Percentiles rank a stretch among this genome's conserved stretches.
These are phyloP conservation scores for Silene conica DNA, from an alignment of 148 eudicot genomes.

Conservation along the genomic window DNA sequence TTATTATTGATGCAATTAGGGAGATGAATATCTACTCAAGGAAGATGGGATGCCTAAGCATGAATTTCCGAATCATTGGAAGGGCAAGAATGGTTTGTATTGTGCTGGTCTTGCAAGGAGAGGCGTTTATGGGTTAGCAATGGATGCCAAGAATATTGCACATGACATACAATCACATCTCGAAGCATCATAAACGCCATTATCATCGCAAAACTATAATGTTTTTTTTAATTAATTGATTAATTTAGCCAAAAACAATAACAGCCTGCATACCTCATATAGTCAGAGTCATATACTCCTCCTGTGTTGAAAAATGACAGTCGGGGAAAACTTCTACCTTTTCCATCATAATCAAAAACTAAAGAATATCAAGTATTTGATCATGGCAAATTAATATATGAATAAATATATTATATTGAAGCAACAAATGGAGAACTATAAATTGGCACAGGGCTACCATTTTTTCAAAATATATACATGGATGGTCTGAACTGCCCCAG, in stretches of 20 bases:
- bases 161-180: conserved; percentile 36
- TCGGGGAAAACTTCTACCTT: too few relatives aligned
- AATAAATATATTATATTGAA: not conserved
- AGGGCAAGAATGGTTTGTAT: conserved; percentile 69
- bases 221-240: too few relatives aligned
- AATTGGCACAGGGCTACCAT: not conserved
- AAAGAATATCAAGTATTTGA: not conserved
- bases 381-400: not conserved
- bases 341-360: too few relatives aligned
- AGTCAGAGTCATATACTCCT: too few relatives aligned
- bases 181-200: not conserved
- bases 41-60: conserved; percentile 68
- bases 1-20: conserved; percentile 26
- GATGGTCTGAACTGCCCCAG: conserved; percentile 5
- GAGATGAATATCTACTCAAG: conserved; percentile 50
- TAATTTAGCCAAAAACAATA: too few relatives aligned
- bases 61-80: conserved; percentile 64
- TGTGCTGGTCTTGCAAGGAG: conserved; percentile 66
- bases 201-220: not conserved
- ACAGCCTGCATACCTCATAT: too few relatives aligned
- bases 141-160: conserved; percentile 65
- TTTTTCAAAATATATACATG: conserved; percentile 15
- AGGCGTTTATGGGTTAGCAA: conserved; percentile 56
- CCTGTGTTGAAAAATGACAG: too few relatives aligned
- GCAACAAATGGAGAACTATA: not conserved